phyloP scores from a whole-genome alignment of 2,329 filamentous ascomycete genomes.

The Amauroascus verrucosus region DNA sequence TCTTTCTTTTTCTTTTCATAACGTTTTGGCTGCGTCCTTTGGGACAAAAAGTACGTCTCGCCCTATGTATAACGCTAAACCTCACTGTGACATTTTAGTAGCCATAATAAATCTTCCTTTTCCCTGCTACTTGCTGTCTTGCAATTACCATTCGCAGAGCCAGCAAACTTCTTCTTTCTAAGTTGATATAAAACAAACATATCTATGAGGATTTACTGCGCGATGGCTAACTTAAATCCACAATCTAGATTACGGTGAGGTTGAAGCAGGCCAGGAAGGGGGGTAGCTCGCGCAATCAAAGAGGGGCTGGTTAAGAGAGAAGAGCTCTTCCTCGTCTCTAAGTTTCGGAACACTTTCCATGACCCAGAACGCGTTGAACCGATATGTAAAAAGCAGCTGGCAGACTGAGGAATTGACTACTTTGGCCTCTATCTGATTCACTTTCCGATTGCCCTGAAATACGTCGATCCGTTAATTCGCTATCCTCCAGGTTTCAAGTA shows the following conservation, averaged over 20 bases:
- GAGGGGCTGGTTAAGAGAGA: constrained; percentile 72
- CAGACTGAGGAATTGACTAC: constrained; percentile 77
- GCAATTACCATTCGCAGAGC: too few relatives aligned
- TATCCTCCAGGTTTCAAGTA: constrained; percentile 73
- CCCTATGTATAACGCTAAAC: too few relatives aligned
- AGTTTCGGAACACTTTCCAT: constrained; percentile 91
- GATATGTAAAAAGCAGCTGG: constrained; percentile 64
- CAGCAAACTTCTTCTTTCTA: too few relatives aligned
- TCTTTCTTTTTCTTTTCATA: too few relatives aligned
- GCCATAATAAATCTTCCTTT: too few relatives aligned
- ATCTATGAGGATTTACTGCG: neutral
- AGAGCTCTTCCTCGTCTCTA: constrained; percentile 85
- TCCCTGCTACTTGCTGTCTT: neutral
- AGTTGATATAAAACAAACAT: too few relatives aligned
- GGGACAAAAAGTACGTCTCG: too few relatives aligned
- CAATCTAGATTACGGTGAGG: constrained; percentile 65
- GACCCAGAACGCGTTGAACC: constrained; percentile 65
- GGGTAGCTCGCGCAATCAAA: constrained; percentile 66
- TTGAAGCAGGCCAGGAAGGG: constrained; percentile 65
- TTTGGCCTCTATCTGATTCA: constrained; percentile 85
- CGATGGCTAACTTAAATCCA: neutral
- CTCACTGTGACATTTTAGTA: too few relatives aligned
- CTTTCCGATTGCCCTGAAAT: constrained; percentile 79
- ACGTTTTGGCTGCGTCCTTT: too few relatives aligned
- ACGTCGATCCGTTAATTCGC: constrained; percentile 65